Evolutionary conservation across 306 rosid genomes (phyloP).

Genomic region (Quercus gilva): DNA sequence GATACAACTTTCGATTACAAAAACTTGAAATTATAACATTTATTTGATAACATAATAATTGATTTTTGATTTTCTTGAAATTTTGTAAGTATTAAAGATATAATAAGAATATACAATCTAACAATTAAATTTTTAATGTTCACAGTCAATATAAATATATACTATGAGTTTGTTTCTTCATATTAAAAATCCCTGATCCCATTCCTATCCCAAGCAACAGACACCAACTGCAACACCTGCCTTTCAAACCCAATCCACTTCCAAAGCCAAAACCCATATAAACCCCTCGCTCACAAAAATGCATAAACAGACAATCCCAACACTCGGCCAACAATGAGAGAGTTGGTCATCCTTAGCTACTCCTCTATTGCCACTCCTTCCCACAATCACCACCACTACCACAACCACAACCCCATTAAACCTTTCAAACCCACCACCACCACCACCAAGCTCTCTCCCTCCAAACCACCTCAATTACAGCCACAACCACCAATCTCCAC

Average conservation of each 20-base stretch:
- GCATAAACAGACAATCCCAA: not conserved
- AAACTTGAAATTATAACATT: too few relatives aligned
- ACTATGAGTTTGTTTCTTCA: too few relatives aligned
- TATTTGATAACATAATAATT: too few relatives aligned
- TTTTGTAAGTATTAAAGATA: too few relatives aligned
- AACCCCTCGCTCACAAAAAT: not conserved
- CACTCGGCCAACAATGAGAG: slow-evolving; percentile 64
- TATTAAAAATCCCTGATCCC: not conserved
- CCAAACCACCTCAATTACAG: slow-evolving; percentile 4
- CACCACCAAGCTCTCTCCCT: slow-evolving; percentile 26
- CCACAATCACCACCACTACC: slow-evolving; percentile 26
- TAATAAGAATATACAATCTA: too few relatives aligned
- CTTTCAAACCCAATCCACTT: slow-evolving; percentile 40
- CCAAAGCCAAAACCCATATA: slow-evolving; percentile 18
- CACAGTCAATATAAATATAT: too few relatives aligned
- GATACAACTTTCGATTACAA: too few relatives aligned
- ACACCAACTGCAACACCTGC: slow-evolving; percentile 10
- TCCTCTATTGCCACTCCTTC: slow-evolving; percentile 43
- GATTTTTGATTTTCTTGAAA: too few relatives aligned
- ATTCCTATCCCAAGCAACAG: not conserved
- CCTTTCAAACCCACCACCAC: slow-evolving; percentile 38
- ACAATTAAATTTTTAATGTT: too few relatives aligned
- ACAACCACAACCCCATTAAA: slow-evolving; percentile 21
- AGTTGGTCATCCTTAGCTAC: slow-evolving; percentile 56
- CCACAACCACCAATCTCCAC: slow-evolving; percentile 20